phyloP scores from a whole-genome alignment of 257 asterid genomes.

The Solanum verrucosum region DNA sequence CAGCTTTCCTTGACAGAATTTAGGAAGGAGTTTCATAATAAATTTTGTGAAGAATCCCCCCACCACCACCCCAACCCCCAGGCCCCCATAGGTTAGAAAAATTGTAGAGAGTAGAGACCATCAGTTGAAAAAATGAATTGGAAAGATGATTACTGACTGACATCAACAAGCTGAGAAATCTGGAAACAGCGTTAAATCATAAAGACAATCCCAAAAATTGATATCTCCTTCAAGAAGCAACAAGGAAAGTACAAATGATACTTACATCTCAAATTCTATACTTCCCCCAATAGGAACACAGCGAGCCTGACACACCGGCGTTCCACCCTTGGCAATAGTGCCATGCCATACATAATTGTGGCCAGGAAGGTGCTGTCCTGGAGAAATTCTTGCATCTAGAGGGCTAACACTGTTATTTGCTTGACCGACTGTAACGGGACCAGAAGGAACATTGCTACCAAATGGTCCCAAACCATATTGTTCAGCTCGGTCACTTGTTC shows the following conservation, averaged over 20 bases:
- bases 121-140: background rate
- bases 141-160: background rate
- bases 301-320: slow-evolving; percentile 91
- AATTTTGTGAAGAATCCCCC: background rate
- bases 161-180: background rate
- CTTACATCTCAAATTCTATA: slow-evolving; percentile 65
- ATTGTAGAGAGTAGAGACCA: background rate
- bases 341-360: slow-evolving; percentile 81
- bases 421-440: slow-evolving; percentile 16
- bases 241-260: slow-evolving; percentile 1
- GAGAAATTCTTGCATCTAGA: slow-evolving; percentile 18
- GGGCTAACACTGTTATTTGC: slow-evolving; percentile 16
- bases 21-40: background rate
- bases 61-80: background rate
- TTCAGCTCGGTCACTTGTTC: slow-evolving; percentile 35
- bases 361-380: slow-evolving; percentile 37
- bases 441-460: slow-evolving; percentile 23
- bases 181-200: background rate
- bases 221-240: background rate
- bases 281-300: slow-evolving; percentile 78
- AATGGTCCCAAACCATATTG: slow-evolving; percentile 26
- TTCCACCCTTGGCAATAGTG: slow-evolving; percentile 88
- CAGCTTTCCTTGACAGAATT: background rate
- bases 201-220: background rate
- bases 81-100: background rate